Base-by-base conservation (phyloP, 2,329 filamentous ascomycete genomes). In the Sporothrix luriei region DNA sequence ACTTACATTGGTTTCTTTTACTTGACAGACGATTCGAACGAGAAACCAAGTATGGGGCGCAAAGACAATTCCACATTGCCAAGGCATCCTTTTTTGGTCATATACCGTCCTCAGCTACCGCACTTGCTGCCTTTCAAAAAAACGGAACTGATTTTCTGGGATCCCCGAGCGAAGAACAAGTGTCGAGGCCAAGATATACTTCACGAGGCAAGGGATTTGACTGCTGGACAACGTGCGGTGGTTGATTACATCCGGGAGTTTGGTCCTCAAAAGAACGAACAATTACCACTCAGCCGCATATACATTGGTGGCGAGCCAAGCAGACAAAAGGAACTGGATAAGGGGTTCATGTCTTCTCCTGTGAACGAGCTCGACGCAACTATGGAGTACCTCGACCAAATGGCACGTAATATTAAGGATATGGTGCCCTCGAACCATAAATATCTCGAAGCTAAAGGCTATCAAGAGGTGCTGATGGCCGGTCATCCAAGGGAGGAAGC, bases 111-210 rank as follows among this genome's bases (percentile, higher is more conserved):
- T 0, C 73, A 77, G 4, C 76, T 82, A n/a, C 76, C 79, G 1
- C 78, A 82, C 69, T 16, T 10, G 0, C 75, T 68, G 26, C 73
- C 75, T 0, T 82, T 78, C 74, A 72, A 1, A 0, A 66, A 68
- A 1, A 79, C 80, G 2, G 85, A 88, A 73, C 73, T 88, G 14
- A 77, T 88, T 6, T 84, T 88, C 51, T 87, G 85, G 85, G 86
- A 88, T 71, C 69, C 78, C 1, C 73, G 75, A 1, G 77, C 78
- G 9, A 73, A 71, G 1, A 72, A 75, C 0, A 77, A 75, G 33
- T 75, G 77, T 7, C 70, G 73, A 0, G 66, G 69, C 0, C 70
- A 72, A 16, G 55, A 72, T 4, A 4, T 66, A 1, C 54, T 78
- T 0, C 74, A 73, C 1, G 76, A 80, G 66, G 72, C 24, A 19